Evolutionary conservation across 768 basidiomycete genomes (phyloP).

Genomic region (Trametes cubensis): DNA sequence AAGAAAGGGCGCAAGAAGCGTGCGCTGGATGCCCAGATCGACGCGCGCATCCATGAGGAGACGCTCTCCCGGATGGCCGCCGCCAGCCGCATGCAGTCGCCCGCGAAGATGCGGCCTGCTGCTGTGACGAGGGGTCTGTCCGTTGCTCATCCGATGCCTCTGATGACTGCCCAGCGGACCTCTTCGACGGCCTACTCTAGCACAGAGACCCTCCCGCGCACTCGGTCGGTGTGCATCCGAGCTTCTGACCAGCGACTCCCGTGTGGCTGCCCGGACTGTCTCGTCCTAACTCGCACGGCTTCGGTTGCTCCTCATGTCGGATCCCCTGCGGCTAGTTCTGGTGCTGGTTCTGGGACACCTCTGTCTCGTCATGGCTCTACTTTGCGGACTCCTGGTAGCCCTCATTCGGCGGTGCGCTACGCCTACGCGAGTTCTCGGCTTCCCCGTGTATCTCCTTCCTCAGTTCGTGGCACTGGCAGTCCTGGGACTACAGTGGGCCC

Average conservation of each 20-base stretch:
- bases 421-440: not conserved
- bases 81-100: constrained; percentile 9
- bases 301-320: not conserved
- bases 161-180: not conserved
- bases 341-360: not conserved
- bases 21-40: constrained; percentile 14
- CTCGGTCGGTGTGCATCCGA: constrained; percentile 10
- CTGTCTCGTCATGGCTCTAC: not conserved
- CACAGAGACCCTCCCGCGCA: not conserved
- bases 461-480: not conserved
- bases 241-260: not conserved
- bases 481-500: not conserved
- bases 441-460: not conserved
- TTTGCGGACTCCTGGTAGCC: not conserved
- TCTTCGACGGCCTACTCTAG: constrained; percentile 1
- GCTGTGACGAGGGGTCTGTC: constrained; percentile 1
- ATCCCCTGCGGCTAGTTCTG: not conserved
- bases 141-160: constrained; percentile 6
- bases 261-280: constrained; percentile 7
- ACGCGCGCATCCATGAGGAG: constrained; percentile 15
- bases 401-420: constrained; percentile 8
- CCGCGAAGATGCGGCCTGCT: constrained; percentile 6
- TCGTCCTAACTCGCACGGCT: not conserved
- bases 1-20: constrained; percentile 13
- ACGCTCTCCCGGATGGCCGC: constrained; percentile 3